Conservation (phyloP, 345 rosid genomes). For the Gossypium australe region DNA sequence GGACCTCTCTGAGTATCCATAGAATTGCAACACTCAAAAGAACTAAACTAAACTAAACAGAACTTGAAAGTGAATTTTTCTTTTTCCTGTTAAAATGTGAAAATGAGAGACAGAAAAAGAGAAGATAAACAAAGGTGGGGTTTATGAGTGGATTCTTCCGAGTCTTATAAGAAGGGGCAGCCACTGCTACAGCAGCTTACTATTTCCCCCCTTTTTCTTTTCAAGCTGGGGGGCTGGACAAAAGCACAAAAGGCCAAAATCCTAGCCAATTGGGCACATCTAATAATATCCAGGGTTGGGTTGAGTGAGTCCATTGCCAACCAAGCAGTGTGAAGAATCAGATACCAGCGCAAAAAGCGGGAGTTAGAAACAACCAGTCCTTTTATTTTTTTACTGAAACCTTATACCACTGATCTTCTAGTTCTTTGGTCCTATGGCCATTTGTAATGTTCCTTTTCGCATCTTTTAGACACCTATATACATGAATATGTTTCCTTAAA, state of each 20-base stretch:
- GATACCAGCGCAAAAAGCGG: background rate
- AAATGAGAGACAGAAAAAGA: background rate
- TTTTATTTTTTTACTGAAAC: too few relatives aligned
- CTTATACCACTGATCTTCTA: background rate
- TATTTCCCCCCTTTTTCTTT: background rate
- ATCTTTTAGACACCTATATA: background rate
- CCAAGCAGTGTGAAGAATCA: too few relatives aligned
- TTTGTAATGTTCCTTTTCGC: background rate
- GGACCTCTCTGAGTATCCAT: conserved; percentile 64
- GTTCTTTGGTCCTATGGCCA: background rate
- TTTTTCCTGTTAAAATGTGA: conserved; percentile 1
- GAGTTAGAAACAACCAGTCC: background rate
- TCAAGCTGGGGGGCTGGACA: conserved; percentile 21
- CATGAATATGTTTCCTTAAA: background rate
- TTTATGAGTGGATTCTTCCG: conserved; percentile 23
- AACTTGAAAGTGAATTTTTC: background rate
- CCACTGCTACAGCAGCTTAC: background rate
- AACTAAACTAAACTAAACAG: background rate
- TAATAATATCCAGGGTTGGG: too few relatives aligned
- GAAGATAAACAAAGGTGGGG: conserved; percentile 14
- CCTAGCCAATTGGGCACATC: background rate
- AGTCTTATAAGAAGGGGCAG: conserved; percentile 30
- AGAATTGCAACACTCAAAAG: background rate
- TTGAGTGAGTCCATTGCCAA: background rate
- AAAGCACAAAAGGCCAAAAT: conserved; percentile 42